Conservation (phyloP, 202 grass and related monocot species). For the Sporobolus alterniflorus region DNA sequence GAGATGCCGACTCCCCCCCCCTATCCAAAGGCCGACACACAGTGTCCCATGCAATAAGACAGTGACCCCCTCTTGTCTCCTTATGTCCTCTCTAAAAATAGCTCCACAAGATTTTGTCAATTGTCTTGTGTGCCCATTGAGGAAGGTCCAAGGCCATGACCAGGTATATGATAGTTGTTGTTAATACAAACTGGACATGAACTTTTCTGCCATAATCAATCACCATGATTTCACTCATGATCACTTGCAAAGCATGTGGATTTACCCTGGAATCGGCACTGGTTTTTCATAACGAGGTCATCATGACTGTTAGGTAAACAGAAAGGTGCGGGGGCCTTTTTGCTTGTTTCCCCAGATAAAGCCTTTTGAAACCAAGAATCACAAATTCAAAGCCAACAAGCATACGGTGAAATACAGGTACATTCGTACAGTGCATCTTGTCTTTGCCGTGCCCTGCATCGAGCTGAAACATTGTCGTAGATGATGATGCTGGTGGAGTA, state of each 20-base stretch:
- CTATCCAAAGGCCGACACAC: too few species aligned
- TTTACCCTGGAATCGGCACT: background rate
- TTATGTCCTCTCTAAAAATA: too few species aligned
- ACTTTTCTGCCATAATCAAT: too few species aligned
- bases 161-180: too few species aligned
- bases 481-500: background rate
- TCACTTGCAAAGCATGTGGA: slow-evolving; percentile 22
- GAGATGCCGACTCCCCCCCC: too few species aligned
- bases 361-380: background rate
- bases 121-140: too few species aligned
- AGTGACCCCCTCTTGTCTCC: too few species aligned
- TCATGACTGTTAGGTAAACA: slow-evolving; percentile 26
- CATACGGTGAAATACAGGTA: background rate
- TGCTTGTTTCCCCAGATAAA: slow-evolving; percentile 3
- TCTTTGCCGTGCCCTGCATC: background rate
- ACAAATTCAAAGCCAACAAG: background rate
- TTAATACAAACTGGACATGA: too few species aligned
- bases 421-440: background rate
- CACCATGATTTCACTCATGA: slow-evolving; percentile 20
- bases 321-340: background rate
- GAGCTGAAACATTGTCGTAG: background rate
- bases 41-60: too few species aligned
- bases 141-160: too few species aligned
- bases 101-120: too few species aligned
- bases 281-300: background rate